These are phyloP conservation scores for Ophiostoma triangulosporum DNA, from an alignment of 2,329 filamentous ascomycete species.

Conservation along the genomic window DNA sequence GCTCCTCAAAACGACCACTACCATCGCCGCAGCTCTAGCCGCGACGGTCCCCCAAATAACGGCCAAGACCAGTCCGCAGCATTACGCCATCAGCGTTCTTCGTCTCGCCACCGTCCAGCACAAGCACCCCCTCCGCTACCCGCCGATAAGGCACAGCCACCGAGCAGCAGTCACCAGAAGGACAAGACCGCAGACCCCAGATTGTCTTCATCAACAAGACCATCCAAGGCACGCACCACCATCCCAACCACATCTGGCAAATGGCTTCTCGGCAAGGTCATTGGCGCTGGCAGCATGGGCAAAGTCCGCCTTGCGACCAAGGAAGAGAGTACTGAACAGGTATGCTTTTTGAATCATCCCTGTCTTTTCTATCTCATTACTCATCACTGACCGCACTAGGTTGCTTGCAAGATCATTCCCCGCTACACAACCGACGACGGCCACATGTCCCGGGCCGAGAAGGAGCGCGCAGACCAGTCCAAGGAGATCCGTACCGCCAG, in stretches of 20 bases:
- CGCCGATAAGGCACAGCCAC: neutral
- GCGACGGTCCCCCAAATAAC: slow-evolving; percentile 33
- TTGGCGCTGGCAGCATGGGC: slow-evolving; percentile 96
- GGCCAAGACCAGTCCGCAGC: slow-evolving; percentile 35
- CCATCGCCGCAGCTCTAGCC: slow-evolving; percentile 38
- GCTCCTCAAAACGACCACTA: slow-evolving; percentile 4
- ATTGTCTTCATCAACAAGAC: slow-evolving; percentile 33
- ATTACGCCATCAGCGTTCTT: slow-evolving; percentile 37
- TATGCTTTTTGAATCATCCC: slow-evolving; percentile 25
- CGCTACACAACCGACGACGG: slow-evolving; percentile 80
- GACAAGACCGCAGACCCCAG: slow-evolving; percentile 30
- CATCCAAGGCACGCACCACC: slow-evolving; percentile 55
- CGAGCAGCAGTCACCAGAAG: slow-evolving; percentile 1
- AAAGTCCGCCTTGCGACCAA: slow-evolving; percentile 95
- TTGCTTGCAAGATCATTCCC: slow-evolving; percentile 94
- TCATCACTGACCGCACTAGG: slow-evolving; percentile 33
- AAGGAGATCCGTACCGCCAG: slow-evolving; percentile 92
- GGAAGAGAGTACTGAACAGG: slow-evolving; percentile 81
- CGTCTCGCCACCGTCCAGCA: slow-evolving; percentile 11
- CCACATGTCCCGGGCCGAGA: slow-evolving; percentile 54
- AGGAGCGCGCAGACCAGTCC: slow-evolving; percentile 84
- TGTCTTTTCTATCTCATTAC: neutral
- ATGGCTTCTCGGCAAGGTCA: slow-evolving; percentile 93
- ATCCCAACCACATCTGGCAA: slow-evolving; percentile 84
- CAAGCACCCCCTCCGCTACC: slow-evolving; percentile 25